Base-by-base conservation (phyloP, 306 rosid species). In the Calophaca sinica region DNA sequence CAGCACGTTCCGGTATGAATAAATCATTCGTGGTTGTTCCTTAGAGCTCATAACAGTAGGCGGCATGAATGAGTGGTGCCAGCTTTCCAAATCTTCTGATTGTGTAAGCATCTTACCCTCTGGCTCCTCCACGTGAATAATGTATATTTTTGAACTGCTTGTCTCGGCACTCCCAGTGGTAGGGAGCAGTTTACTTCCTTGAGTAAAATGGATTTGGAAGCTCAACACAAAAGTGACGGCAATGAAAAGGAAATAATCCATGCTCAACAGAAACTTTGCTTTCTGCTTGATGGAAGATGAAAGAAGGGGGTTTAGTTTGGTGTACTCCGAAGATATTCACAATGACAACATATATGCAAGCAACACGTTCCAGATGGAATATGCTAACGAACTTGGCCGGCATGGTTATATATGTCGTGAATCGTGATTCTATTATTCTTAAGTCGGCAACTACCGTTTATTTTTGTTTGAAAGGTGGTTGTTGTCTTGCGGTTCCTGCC, bases 1-100 rank as follows among this genome's bases (percentile, higher is more conserved):
- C 53, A 79, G 54, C 65, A 89, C 92, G 26, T 87, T 73, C 9
- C 20, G 49, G 58, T 88, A 92, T 2, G 89, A 52, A 50, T 89
- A 79, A 41, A 88, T 75, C 57, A 86, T 26, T 5, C 46, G 78
- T 2, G 82, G 78, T 7, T 68, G 62, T 66, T 75, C 59, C 31
- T 80, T 62, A 0, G 75, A 73, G 80, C 62, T 65, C 70, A 59
- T 61, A 15, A 31, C 9, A 3, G 81, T 80, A 1, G 80, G 33
- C 0, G 94, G 91, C 79, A 90, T 62, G 84, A 93, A 93, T 33
- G 94, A 77, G 0, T 35, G 67, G 36, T 93, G 84, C 93, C 93
- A 93, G 54, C 74, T 75, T 29, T 82, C 59, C 15, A 87, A 49
- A 36, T 90, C 87, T 3, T 72, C 68, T 61, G 79, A 58, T 31